Conservation (phyloP, 2,329 filamentous ascomycete species). For the Sporothrix brunneoviolacea region DNA sequence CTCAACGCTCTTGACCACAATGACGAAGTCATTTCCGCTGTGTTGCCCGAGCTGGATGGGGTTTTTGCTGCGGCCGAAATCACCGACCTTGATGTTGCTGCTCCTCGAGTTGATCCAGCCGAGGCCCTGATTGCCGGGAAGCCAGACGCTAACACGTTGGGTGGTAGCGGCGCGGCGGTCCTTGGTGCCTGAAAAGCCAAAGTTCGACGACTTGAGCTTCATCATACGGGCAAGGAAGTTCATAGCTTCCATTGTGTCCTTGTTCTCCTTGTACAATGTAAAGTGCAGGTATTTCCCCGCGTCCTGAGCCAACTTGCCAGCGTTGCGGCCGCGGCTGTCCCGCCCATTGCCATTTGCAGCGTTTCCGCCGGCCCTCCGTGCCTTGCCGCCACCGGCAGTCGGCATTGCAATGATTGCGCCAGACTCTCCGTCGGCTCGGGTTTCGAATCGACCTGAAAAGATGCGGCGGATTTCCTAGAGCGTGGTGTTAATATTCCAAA, state of each 20-base stretch:
- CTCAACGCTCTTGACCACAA: slow-evolving; percentile 80
- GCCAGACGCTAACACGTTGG: slow-evolving; percentile 65
- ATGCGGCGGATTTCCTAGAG: slow-evolving; percentile 69
- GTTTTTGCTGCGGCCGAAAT: slow-evolving; percentile 69
- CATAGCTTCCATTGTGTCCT: slow-evolving; percentile 89
- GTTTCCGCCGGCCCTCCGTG: slow-evolving; percentile 20
- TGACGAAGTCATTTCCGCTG: slow-evolving; percentile 83
- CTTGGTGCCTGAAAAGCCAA: slow-evolving; percentile 77
- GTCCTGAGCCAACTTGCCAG: slow-evolving; percentile 17
- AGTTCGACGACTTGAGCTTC: slow-evolving; percentile 66
- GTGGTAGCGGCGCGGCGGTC: slow-evolving; percentile 81
- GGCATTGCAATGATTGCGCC: slow-evolving; percentile 55
- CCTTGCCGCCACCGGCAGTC: slow-evolving; percentile 6
- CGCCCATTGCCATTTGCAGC: slow-evolving; percentile 15
- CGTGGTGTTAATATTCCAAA: too few species aligned
- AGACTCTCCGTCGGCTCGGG: slow-evolving; percentile 48
- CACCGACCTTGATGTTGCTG: slow-evolving; percentile 63
- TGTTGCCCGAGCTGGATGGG: slow-evolving; percentile 78
- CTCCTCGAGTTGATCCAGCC: slow-evolving; percentile 56
- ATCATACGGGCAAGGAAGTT: slow-evolving; percentile 68
- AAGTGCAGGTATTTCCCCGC: slow-evolving; percentile 68
- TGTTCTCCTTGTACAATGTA: slow-evolving; percentile 92
- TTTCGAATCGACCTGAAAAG: slow-evolving; percentile 73
- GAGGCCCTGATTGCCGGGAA: slow-evolving; percentile 50
- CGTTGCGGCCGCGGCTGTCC: background rate